Conservation (phyloP, 306 rosid genomes). For the Glycine soja region DNA sequence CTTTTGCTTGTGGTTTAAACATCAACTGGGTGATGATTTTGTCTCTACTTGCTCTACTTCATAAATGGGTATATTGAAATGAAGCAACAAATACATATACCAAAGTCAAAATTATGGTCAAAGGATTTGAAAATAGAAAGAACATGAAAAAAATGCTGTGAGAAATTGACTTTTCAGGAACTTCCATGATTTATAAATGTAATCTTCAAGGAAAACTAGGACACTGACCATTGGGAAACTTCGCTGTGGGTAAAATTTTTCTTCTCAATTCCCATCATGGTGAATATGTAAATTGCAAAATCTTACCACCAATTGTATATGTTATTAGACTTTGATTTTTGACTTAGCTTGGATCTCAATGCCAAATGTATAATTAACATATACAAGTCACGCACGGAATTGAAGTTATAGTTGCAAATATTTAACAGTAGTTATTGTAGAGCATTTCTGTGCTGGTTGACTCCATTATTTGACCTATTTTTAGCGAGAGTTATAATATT, state of each 20-base stretch:
- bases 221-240: slow-evolving; percentile 50
- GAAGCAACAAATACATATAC: slow-evolving; percentile 51
- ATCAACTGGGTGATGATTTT: slow-evolving; percentile 50
- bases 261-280: slow-evolving; percentile 45
- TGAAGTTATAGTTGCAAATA: not conserved
- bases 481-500: not conserved
- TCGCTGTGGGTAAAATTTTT: slow-evolving; percentile 59
- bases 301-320: slow-evolving; percentile 56
- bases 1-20: slow-evolving; percentile 60
- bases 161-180: slow-evolving; percentile 44
- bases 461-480: not conserved
- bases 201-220: slow-evolving; percentile 55
- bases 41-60: slow-evolving; percentile 58
- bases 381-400: slow-evolving; percentile 10
- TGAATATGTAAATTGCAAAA: slow-evolving; percentile 54
- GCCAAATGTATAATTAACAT: slow-evolving; percentile 36
- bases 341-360: slow-evolving; percentile 38
- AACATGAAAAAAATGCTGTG: slow-evolving; percentile 40
- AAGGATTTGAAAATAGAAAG: slow-evolving; percentile 53
- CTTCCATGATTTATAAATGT: slow-evolving; percentile 53
- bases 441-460: slow-evolving; percentile 10
- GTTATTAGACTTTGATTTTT: slow-evolving; percentile 44
- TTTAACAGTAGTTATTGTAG: not conserved
- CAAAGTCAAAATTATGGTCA: slow-evolving; percentile 49
- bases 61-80: slow-evolving; percentile 57